Percentiles rank a stretch among this genome's conserved stretches.
Evolutionary conservation across 345 rosid genomes (phyloP).

Genomic region (Durio zibethinus): DNA sequence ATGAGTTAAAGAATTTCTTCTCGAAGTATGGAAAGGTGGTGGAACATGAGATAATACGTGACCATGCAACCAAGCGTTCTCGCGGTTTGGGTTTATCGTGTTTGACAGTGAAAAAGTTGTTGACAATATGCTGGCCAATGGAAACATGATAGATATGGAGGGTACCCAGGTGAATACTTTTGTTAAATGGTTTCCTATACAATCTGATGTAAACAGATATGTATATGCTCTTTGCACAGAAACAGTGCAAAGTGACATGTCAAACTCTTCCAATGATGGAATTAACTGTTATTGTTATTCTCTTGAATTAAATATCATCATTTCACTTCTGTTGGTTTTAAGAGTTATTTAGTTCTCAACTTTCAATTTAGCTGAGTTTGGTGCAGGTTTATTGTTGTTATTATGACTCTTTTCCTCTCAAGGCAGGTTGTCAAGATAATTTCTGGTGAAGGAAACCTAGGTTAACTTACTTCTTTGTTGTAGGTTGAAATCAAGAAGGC

Average conservation of each 20-base stretch:
- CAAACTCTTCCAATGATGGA: background rate
- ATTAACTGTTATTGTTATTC: background rate
- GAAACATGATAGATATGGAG: slow-evolving; percentile 93
- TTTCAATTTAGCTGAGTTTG: background rate
- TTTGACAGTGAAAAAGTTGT: slow-evolving; percentile 83
- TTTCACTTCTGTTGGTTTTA: background rate
- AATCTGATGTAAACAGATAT: background rate
- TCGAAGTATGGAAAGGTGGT: slow-evolving; percentile 65
- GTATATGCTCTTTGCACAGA: background rate
- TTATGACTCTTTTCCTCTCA: background rate
- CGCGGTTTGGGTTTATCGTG: slow-evolving; percentile 87
- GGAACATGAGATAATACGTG: slow-evolving; percentile 89
- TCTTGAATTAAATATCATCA: background rate
- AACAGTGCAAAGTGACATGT: background rate
- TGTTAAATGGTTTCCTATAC: background rate
- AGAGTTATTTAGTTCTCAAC: background rate
- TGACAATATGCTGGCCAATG: slow-evolving; percentile 68
- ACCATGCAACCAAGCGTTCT: slow-evolving; percentile 87
- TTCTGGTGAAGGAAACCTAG: slow-evolving; percentile 19
- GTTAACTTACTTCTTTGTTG: slow-evolving; percentile 32
- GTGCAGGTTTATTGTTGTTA: background rate
- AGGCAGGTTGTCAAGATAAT: slow-evolving; percentile 16
- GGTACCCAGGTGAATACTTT: slow-evolving; percentile 20
- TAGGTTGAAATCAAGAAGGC: slow-evolving; percentile 38
- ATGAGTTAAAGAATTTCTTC: slow-evolving; percentile 75